These are phyloP conservation scores for Colletotrichum lupini DNA, from an alignment of 2,329 filamentous ascomycete genomes.

Conservation along the genomic window DNA sequence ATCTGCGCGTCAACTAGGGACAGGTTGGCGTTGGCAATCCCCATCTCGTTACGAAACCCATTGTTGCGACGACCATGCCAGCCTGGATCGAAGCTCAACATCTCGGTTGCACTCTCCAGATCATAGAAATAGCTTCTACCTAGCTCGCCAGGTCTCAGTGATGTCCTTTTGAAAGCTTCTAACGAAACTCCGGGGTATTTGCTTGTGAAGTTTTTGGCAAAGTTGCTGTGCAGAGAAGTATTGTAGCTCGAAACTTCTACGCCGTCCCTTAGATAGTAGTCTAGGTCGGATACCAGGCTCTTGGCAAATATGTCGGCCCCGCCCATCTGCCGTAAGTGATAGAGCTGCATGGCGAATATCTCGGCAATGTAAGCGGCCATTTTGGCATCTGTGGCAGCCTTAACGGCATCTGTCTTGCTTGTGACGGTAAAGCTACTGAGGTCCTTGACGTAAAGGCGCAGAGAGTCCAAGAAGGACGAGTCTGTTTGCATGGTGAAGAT, in stretches of 20 bases:
- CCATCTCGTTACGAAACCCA: constrained; percentile 86
- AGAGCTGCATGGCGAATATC: constrained; percentile 90
- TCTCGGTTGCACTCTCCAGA: constrained; percentile 76
- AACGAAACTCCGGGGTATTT: constrained; percentile 81
- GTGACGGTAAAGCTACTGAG: constrained; percentile 64
- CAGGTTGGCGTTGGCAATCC: constrained; percentile 88
- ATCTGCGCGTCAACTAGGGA: constrained; percentile 94
- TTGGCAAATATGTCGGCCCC: constrained; percentile 74
- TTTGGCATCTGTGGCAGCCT: constrained; percentile 71
- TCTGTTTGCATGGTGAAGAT: constrained; percentile 84
- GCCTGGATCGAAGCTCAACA: constrained; percentile 80
- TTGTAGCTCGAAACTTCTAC: constrained; percentile 88
- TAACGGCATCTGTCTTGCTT: constrained; percentile 64
- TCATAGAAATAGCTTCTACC: constrained; percentile 89
- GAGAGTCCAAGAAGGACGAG: constrained; percentile 75
- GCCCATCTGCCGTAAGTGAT: constrained; percentile 82
- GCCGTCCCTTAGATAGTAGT: constrained; percentile 83
- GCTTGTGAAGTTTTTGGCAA: constrained; percentile 84
- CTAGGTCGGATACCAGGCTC: constrained; percentile 77
- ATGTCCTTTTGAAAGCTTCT: constrained; percentile 83
- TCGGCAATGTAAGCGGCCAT: constrained; percentile 88
- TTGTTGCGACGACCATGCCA: constrained; percentile 78
- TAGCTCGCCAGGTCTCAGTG: constrained; percentile 71
- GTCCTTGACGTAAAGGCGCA: constrained; percentile 76
- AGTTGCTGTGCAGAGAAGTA: constrained; percentile 83